These are phyloP conservation scores for Atkinsonella texensis DNA, from an alignment of 2,329 filamentous ascomycete species.

Conservation along the genomic window DNA sequence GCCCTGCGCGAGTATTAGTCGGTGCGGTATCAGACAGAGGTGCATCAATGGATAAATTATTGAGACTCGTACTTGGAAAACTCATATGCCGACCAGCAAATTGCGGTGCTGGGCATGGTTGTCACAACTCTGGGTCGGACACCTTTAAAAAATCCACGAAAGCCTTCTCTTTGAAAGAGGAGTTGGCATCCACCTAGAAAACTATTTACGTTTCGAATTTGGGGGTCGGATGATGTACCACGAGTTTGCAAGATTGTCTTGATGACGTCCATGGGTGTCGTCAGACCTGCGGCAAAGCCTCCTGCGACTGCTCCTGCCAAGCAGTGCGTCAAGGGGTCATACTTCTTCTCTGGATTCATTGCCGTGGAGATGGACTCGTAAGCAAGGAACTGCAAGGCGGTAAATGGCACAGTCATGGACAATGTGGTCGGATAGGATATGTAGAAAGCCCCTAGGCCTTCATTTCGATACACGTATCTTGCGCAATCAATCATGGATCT, in stretches of 20 bases:
- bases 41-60: constrained; percentile 58
- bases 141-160: constrained; percentile 84
- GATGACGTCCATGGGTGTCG: constrained; percentile 94
- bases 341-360: constrained; percentile 76
- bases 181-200: constrained; percentile 68
- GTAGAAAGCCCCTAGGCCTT: constrained; percentile 89
- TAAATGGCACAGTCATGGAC: constrained; percentile 98
- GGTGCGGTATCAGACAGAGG: constrained; percentile 24
- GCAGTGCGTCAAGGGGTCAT: constrained; percentile 91
- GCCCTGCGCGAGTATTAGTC: constrained; percentile 27
- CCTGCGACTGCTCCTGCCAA: constrained; percentile 84
- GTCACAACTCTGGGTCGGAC: constrained; percentile 84
- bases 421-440: constrained; percentile 96
- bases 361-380: constrained; percentile 94
- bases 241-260: constrained; percentile 95
- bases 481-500: constrained; percentile 80
- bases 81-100: constrained; percentile 82
- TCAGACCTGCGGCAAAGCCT: constrained; percentile 84
- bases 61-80: constrained; percentile 47
- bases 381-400: constrained; percentile 89
- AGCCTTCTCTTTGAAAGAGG: constrained; percentile 72
- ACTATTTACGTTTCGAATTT: constrained; percentile 76
- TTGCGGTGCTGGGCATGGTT: constrained; percentile 98
- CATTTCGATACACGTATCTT: constrained; percentile 70
- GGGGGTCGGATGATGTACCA: constrained; percentile 67